phyloP scores from a whole-genome alignment of 179 eudicot genomes.

The Corrigiola litoralis region DNA sequence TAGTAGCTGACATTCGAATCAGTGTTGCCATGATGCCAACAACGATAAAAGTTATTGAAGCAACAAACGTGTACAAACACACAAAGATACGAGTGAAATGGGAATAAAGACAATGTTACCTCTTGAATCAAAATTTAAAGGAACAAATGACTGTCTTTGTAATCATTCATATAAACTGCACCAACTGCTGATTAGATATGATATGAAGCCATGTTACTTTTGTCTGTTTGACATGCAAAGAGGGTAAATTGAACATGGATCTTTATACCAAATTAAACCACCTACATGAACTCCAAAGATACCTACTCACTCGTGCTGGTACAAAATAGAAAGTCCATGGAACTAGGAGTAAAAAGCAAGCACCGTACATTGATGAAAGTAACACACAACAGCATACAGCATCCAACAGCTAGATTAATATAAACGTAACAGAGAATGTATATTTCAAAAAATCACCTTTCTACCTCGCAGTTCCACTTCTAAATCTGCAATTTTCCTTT shows the following conservation, averaged over 20 bases:
- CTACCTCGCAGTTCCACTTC: constrained; percentile 98
- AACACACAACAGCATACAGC: too few relatives aligned
- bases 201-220: too few relatives aligned
- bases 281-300: too few relatives aligned
- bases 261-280: too few relatives aligned
- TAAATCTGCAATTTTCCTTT: constrained; percentile 86
- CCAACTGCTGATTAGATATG: too few relatives aligned
- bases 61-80: neutral
- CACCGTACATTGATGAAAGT: neutral
- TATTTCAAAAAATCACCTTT: constrained; percentile 48
- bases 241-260: too few relatives aligned
- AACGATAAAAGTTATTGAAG: neutral
- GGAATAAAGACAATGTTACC: neutral
- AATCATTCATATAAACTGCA: too few relatives aligned
- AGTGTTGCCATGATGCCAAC: neutral
- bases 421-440: neutral
- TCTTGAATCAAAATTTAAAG: too few relatives aligned
- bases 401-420: neutral
- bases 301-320: too few relatives aligned
- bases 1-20: neutral
- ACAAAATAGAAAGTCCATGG: too few relatives aligned
- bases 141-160: too few relatives aligned
- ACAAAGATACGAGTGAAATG: neutral
- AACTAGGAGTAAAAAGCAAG: neutral
- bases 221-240: too few relatives aligned